These are phyloP conservation scores for Dovyalis caffra DNA, from an alignment of 345 rosid species.

Conservation along the genomic window DNA sequence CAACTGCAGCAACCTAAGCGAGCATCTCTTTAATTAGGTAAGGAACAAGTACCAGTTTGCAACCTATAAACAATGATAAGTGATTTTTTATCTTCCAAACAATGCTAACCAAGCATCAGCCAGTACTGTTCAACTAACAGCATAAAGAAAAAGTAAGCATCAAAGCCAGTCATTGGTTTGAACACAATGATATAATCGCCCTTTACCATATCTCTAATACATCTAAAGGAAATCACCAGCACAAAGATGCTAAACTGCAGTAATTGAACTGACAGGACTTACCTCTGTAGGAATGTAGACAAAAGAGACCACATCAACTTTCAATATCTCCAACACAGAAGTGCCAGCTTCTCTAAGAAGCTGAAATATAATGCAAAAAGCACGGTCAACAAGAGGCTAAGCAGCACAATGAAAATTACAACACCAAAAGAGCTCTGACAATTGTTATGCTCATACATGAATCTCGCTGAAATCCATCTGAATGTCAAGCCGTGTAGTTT, in stretches of 20 bases:
- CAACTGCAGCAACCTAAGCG: slow-evolving; percentile 6
- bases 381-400: slow-evolving; percentile 16
- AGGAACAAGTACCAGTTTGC: background rate
- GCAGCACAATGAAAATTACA: slow-evolving; percentile 20
- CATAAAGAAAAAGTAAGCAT: background rate
- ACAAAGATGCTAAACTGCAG: slow-evolving; percentile 19
- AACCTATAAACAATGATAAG: background rate
- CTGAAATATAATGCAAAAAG: slow-evolving; percentile 52
- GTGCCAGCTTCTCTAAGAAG: slow-evolving; percentile 70
- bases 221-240: slow-evolving; percentile 3
- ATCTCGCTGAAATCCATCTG: slow-evolving; percentile 91
- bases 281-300: slow-evolving; percentile 84
- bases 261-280: slow-evolving; percentile 23
- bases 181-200: background rate
- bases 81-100: background rate
- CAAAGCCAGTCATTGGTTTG: no score
- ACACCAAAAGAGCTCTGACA: slow-evolving; percentile 25
- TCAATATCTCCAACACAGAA: slow-evolving; percentile 85
- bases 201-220: background rate
- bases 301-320: slow-evolving; percentile 74
- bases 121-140: background rate
- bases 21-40: background rate
- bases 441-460: slow-evolving; percentile 56
- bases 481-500: slow-evolving; percentile 85
- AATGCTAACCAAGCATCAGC: slow-evolving; percentile 9